Conservation (phyloP, 2,329 filamentous ascomycete genomes). For the Decorospora gaudefroyi region DNA sequence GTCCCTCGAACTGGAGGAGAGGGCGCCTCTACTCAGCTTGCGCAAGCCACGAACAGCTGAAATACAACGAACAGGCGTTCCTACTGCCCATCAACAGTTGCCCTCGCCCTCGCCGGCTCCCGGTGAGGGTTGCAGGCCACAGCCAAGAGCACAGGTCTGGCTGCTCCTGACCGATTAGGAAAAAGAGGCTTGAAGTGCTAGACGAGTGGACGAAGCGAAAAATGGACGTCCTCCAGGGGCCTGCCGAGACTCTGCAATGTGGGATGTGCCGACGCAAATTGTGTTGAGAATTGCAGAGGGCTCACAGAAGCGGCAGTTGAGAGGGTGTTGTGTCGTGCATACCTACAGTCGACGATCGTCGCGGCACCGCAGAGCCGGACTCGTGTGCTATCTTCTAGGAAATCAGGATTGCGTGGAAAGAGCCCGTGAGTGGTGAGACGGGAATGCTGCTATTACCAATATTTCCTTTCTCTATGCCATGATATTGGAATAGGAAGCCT, state of each 20-base stretch:
- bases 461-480: conserved; percentile 21
- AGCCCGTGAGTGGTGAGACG: no score
- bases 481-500: conserved; percentile 28
- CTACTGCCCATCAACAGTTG: conserved; percentile 32
- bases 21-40: conserved; percentile 10
- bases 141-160: conserved; percentile 28
- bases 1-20: conserved; percentile 5
- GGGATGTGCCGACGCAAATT: conserved; percentile 24
- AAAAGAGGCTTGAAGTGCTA: conserved; percentile 27
- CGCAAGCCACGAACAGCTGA: conserved; percentile 26
- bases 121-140: conserved; percentile 14
- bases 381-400: conserved; percentile 23
- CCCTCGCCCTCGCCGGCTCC: conserved; percentile 28
- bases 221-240: conserved; percentile 15
- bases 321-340: conserved; percentile 15
- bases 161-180: conserved; percentile 26
- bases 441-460: conserved; percentile 38
- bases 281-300: conserved; percentile 28
- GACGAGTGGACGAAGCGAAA: conserved; percentile 34
- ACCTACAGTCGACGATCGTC: conserved; percentile 18
- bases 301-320: conserved; percentile 23
- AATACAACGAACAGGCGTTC: conserved; percentile 35
- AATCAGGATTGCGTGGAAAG: conserved; percentile 13
- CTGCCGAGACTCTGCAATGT: conserved; percentile 8
- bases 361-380: conserved; percentile 20